phyloP scores from a whole-genome alignment of 257 asterid species.

The Petunia axillaris region DNA sequence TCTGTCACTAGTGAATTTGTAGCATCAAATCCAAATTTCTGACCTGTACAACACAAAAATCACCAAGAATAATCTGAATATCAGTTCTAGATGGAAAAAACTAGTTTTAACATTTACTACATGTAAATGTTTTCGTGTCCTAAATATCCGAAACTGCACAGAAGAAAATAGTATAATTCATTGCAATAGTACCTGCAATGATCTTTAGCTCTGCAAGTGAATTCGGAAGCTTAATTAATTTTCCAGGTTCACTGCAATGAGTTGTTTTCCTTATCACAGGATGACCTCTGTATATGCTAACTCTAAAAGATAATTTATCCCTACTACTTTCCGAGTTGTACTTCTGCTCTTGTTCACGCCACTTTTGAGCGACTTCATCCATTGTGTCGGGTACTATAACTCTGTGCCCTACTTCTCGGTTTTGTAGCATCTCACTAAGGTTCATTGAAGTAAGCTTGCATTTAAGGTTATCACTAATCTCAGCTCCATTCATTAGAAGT shows the following conservation, averaged over 20 bases:
- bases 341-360: constrained; percentile 35
- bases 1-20: constrained; percentile 55
- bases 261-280: constrained; percentile 49
- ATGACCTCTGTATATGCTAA: constrained; percentile 78
- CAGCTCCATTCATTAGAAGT: constrained; percentile 80
- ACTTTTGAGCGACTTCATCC: constrained; percentile 29
- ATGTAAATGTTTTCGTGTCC: not conserved
- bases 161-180: not conserved
- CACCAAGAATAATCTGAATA: not conserved
- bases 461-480: constrained; percentile 47
- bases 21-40: constrained; percentile 83
- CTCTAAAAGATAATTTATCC: constrained; percentile 38
- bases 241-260: constrained; percentile 66
- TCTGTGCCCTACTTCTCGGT: constrained; percentile 67
- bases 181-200: constrained; percentile 58
- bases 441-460: constrained; percentile 38
- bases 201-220: constrained; percentile 63
- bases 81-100: not conserved
- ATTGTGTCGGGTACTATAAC: constrained; percentile 42
- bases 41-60: constrained; percentile 50
- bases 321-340: constrained; percentile 25
- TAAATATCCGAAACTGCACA: not conserved
- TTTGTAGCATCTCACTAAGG: constrained; percentile 55
- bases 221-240: constrained; percentile 58
- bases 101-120: not conserved